Evolutionary conservation across 169 alveolate genomes (phyloP).

Genomic region (Plasmodium vinckei): DNA sequence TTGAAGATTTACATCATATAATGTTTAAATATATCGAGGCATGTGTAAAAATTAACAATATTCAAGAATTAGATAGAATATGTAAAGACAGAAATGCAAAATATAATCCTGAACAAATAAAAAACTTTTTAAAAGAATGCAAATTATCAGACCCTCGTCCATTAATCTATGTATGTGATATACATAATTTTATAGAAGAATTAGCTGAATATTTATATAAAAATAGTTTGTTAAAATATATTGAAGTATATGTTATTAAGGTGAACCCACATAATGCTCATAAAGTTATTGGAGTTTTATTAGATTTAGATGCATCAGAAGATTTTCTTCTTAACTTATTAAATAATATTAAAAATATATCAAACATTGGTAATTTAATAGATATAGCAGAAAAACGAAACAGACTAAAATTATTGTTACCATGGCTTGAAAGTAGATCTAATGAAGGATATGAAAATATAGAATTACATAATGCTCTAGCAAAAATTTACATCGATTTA

Average conservation of each 20-base stretch:
- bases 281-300: slow-evolving; percentile 97
- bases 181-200: slow-evolving; percentile 97
- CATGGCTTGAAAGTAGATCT: slow-evolving; percentile 98
- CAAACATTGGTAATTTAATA: slow-evolving; percentile 96
- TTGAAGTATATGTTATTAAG: slow-evolving; percentile 97
- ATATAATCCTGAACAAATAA: slow-evolving; percentile 97
- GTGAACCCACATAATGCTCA: slow-evolving; percentile 98
- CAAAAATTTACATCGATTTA: slow-evolving; percentile 98
- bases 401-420: slow-evolving; percentile 95
- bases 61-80: slow-evolving; percentile 97
- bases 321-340: slow-evolving; percentile 93
- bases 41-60: slow-evolving; percentile 96
- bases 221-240: slow-evolving; percentile 95
- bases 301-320: slow-evolving; percentile 99
- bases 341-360: slow-evolving; percentile 94
- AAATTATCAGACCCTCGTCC: slow-evolving; percentile 98
- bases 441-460: slow-evolving; percentile 95
- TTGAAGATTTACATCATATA: slow-evolving; percentile 77
- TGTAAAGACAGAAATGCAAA: slow-evolving; percentile 93
- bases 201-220: slow-evolving; percentile 97
- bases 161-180: slow-evolving; percentile 98
- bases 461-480: slow-evolving; percentile 96
- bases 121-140: slow-evolving; percentile 96
- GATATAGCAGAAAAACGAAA: slow-evolving; percentile 98
- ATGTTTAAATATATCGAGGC: slow-evolving; percentile 97